A percentile compares a stretch with the other conserved stretches of the same genome.
phyloP scores from a whole-genome alignment of 1,139 yeast genomes.

The Geotrichum europaeum region DNA sequence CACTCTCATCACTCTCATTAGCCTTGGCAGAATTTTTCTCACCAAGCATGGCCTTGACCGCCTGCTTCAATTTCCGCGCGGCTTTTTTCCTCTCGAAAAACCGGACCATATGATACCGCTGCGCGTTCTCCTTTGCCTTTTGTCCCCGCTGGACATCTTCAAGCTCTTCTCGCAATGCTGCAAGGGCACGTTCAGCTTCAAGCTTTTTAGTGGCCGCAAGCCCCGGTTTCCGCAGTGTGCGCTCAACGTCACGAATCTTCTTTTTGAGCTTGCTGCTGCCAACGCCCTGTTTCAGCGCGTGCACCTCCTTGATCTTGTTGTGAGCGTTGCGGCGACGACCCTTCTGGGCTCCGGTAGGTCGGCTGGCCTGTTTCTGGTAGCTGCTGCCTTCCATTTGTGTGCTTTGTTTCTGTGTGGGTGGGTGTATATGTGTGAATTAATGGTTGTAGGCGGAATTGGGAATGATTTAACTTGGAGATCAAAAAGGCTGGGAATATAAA shows the following conservation, averaged over 20 bases:
- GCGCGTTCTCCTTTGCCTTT: constrained; percentile 54
- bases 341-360: neutral
- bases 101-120: constrained; percentile 87
- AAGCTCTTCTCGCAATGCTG: constrained; percentile 64
- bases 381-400: neutral
- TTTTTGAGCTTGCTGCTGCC: constrained; percentile 48
- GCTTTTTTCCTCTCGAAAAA: constrained; percentile 93
- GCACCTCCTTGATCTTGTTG: constrained; percentile 9
- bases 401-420: neutral
- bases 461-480: too few species aligned
- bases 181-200: constrained; percentile 82
- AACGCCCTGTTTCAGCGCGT: constrained; percentile 12
- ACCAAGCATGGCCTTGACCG: constrained; percentile 43
- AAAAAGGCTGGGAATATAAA: too few species aligned
- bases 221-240: constrained; percentile 44
- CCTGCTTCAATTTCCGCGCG: constrained; percentile 60
- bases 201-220: constrained; percentile 70
- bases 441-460: too few species aligned
- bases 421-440: too few species aligned
- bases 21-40: constrained; percentile 29
- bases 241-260: constrained; percentile 78
- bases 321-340: neutral
- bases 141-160: constrained; percentile 46
- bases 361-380: neutral
- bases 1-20: constrained; percentile 27